Evolutionary conservation across 305 asterid genomes (phyloP).

Genomic region (Solanum chacoense): DNA sequence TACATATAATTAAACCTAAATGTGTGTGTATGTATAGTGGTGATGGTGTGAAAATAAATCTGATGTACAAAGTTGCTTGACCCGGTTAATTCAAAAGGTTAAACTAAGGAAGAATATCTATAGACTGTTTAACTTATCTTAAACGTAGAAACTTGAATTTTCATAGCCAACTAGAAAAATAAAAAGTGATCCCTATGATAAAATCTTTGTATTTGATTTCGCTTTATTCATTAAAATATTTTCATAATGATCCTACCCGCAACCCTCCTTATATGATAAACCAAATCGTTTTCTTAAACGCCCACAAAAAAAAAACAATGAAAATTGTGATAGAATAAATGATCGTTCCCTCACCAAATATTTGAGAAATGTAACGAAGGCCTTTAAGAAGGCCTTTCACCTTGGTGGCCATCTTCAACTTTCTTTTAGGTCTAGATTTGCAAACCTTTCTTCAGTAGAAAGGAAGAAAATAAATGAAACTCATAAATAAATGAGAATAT

Average conservation of each 20-base stretch:
- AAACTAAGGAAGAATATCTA: not conserved
- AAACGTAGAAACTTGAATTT: not conserved
- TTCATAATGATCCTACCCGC: not conserved
- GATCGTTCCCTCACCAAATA: slow-evolving; percentile 44
- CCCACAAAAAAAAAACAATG: not conserved
- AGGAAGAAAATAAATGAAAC: slow-evolving; percentile 1
- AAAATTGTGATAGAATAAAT: not conserved
- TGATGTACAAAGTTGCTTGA: not conserved
- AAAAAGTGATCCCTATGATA: not conserved
- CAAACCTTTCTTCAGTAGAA: slow-evolving; percentile 4
- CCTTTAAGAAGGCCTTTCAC: slow-evolving; percentile 83
- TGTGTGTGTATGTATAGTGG: not conserved
- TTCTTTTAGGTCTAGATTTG: not conserved
- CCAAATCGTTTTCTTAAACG: not conserved
- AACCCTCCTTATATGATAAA: not conserved
- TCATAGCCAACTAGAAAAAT: not conserved
- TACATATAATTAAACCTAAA: not conserved
- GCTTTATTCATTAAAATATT: not conserved
- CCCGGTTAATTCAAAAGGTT: not conserved
- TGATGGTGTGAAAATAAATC: not conserved
- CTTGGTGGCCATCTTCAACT: slow-evolving; percentile 32
- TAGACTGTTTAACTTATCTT: not conserved
- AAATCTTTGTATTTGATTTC: not conserved
- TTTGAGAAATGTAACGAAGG: slow-evolving; percentile 71
- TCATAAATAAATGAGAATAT: slow-evolving; percentile 10